Evolutionary conservation across 805 yeast genomes (phyloP).

Genomic region (Saccharomyces mikatae): DNA sequence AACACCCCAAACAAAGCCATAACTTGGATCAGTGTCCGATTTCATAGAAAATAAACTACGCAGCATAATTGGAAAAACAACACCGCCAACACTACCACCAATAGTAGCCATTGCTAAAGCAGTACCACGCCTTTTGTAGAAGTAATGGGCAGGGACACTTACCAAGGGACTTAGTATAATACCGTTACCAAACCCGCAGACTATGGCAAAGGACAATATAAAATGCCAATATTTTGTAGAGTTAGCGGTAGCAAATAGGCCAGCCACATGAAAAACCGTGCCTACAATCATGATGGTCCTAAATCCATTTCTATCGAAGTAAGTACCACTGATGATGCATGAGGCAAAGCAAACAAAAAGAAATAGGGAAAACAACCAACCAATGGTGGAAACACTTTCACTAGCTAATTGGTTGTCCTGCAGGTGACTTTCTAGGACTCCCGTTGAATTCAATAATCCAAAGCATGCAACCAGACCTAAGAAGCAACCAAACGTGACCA

Average conservation of each 20-base stretch:
- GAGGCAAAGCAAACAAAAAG: constrained; percentile 41
- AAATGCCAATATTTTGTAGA: constrained; percentile 50
- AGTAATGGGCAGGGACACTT: constrained; percentile 59
- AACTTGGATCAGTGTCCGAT: constrained; percentile 17
- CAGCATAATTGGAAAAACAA: constrained; percentile 45
- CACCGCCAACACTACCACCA: constrained; percentile 51
- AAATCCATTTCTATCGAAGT: constrained; percentile 49
- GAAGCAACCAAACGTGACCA: constrained; percentile 50
- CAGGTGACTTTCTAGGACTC: constrained; percentile 56
- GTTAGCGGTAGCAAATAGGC: constrained; percentile 46
- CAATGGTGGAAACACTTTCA: constrained; percentile 39
- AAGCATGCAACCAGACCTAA: constrained; percentile 46
- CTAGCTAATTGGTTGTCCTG: constrained; percentile 45
- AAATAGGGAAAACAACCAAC: constrained; percentile 61
- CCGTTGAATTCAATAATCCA: constrained; percentile 51
- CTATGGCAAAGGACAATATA: constrained; percentile 46
- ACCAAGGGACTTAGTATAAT: constrained; percentile 49
- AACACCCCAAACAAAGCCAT: constrained; percentile 51
- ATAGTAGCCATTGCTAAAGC: constrained; percentile 42
- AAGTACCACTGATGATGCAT: constrained; percentile 47
- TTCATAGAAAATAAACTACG: constrained; percentile 34
- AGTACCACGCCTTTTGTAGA: constrained; percentile 46
- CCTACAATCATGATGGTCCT: constrained; percentile 36
- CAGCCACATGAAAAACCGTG: constrained; percentile 36
- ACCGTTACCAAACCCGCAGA: constrained; percentile 51